Evolutionary conservation across 2,329 filamentous ascomycete genomes (phyloP), one percentile per base, ranked within the genome.

Genomic region (Clonostachys rhizophaga): DNA sequence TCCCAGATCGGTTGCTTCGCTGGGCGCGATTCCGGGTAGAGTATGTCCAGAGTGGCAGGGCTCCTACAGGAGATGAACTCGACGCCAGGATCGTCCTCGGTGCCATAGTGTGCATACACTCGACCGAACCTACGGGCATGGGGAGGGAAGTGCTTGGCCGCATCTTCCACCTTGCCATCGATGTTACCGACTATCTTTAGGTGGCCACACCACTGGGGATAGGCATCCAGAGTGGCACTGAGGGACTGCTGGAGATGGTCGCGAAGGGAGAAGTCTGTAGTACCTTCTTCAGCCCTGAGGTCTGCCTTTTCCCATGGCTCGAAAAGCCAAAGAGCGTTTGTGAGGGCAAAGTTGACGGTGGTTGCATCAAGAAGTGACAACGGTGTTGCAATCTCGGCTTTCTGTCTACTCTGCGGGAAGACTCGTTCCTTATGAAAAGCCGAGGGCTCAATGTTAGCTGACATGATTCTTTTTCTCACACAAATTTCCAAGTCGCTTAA

Each of bases 311-410:
- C 8, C 24, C 24, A 24, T 6, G 24, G 24, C 6, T 55, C 45
- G 20, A 53, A 59, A 1, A 59, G 43, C 57, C 57, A 59, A 16
- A 57, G 47, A 8, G 57, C 57, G 11, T 47, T 56, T 1, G 50
- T 49, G 5, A 50, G 12, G 14, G 55, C 50, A 20, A 59, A 59
- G 24, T 54, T 50, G 47, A 54, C 55, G 1, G 53, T 46, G 3
- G 57, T 59, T 12, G 50, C 48, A 30, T 59, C 57, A 3, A 59
- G 45, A 3, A 59, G 47, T 6, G 57, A 59, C 10, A 57, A 39
- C 35, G 42, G 13, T n/a, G 10, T 39, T n/a, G 17, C 36, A 11
- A 13, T n/a, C 36, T 39, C 36, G 24, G 24, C 9, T 30, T 30
- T 30, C 24, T 30, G 24, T 10, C 24, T 30, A 9, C 24, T 10